Evolutionary conservation across 495 filamentous ascomycete genomes (phyloP), one percentile per base, ranked within the genome.

Genomic region (Tricharina praecox): DNA sequence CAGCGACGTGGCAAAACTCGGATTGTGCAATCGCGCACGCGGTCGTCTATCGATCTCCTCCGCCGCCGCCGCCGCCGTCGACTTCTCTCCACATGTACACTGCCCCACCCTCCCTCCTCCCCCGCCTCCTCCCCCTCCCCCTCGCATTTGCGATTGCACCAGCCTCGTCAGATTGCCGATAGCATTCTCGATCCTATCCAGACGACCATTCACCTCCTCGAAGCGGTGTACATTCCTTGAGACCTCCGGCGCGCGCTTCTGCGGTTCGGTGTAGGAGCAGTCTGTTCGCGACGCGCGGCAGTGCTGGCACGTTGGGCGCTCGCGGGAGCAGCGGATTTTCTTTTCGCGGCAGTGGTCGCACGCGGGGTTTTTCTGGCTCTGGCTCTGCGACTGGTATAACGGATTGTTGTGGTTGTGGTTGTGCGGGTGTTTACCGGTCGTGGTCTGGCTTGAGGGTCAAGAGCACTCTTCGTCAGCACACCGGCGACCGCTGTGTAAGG

Each of bases 271-370:
- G 24, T 59, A 59, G n/a, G 47, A 37, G 19, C 56, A 59, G 21
- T 38, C 25, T 2, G 45, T 59, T 10, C 51, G 54, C 51, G 55
- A 58, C 3, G 55, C 32, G 44, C 58, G 53, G 34, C 56, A 59
- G 50, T 59, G 53, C 21, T 50, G 50, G 23, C 56, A 59, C 4
- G 51, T 49, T 23, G 56, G 56, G 26, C 54, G 59, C 32, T 54
- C 56, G 28, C 56, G 23, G 15, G 48, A 55, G 10, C 56, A 59
- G 2, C 56, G 56, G 23, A 59, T 55, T 34, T 46, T 46, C 28
- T 46, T 59, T 46, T 59, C 56, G 21, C 56, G 56, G 46, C 56
- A 59, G 20, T 59, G 39, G 32, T 59, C 56, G 26, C 56, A 59
- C 2, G 56, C 56, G 9, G 56, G 56, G 32, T 58, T 59, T 19